Base-by-base conservation (phyloP, 2,329 filamentous ascomycete genomes). In the Nigrospora osmanthi region DNA sequence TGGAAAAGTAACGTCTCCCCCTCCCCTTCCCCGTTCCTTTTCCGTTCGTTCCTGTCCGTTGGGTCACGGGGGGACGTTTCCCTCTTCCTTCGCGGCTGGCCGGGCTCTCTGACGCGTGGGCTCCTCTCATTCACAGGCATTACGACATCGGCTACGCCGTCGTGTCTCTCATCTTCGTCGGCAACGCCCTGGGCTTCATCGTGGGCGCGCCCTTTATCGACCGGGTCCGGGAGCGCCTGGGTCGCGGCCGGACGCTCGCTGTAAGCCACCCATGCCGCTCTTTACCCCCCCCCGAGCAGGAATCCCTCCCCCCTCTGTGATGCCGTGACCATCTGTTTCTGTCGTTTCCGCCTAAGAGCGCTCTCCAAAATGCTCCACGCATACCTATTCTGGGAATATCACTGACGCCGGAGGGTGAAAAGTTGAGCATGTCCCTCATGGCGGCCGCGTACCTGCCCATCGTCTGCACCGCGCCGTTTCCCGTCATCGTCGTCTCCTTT, bases 91-190 rank as follows among this genome's bases (percentile, higher is more conserved):
- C 5, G 23, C 23, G 2, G 23, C 23, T 2, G 5, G 6, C 23
- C 5, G 23, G 2, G 23, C 2, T 7, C 9, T 10, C 23, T n/a
- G n/a, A n/a, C n/a, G n/a, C n/a, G n/a, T n/a, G n/a, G n/a, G n/a
- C n/a, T n/a, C n/a, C n/a, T n/a, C 23, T 7, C 23, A 10, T 2
- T 10, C 23, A 7, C 11, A 79, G 75, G 38, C 62, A 85, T 55
- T 94, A 91, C 58, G 53, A 72, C 47, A 87, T 93, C 45, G 83
- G 83, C 36, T 91, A 93, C 60, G 84, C 81, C 3, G 65, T 88
- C 10, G 85, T 93, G 3, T 91, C 88, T 2, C 69, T 91, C 34
- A 87, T 94, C 56, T 94, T 93, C 67, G 76, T 93, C 30, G 78
- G 83, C 38, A 87, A 87, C 54, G 87, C 88, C 0, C 52, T 83